phyloP scores from a whole-genome alignment of 2,329 filamentous ascomycete species.

The Bipolaris oryzae region DNA sequence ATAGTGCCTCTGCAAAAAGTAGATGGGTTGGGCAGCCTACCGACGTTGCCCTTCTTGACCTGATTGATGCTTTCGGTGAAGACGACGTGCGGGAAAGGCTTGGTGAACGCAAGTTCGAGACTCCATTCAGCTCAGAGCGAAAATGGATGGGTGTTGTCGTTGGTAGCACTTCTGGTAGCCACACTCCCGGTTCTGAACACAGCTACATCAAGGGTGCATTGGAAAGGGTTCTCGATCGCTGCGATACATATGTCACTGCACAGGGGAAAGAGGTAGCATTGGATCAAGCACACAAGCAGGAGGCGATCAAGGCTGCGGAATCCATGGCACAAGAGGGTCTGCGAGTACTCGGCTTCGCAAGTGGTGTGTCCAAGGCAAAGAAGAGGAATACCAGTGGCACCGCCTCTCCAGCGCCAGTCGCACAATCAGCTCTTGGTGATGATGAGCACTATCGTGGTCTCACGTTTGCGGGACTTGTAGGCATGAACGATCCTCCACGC shows the following conservation, averaged over 20 bases:
- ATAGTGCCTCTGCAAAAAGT: conserved; percentile 71
- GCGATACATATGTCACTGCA: conserved; percentile 85
- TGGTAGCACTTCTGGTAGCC: conserved; percentile 55
- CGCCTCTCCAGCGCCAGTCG: conserved; percentile 34
- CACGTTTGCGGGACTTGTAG: conserved; percentile 88
- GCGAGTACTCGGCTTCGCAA: conserved; percentile 90
- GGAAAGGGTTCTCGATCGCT: conserved; percentile 82
- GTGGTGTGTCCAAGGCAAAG: conserved; percentile 64
- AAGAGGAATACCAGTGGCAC: conserved; percentile 40
- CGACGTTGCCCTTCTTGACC: conserved; percentile 93
- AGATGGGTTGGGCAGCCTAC: conserved; percentile 97
- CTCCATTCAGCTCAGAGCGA: conserved; percentile 93
- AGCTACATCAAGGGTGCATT: conserved; percentile 96
- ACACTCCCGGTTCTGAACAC: conserved; percentile 69
- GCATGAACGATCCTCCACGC: conserved; percentile 95
- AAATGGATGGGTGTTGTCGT: conserved; percentile 99
- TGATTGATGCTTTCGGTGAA: conserved; percentile 88
- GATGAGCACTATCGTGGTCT: conserved; percentile 83
- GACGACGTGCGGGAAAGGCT: conserved; percentile 88
- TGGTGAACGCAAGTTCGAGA: conserved; percentile 81
- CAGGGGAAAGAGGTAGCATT: conserved; percentile 87
- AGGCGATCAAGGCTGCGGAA: conserved; percentile 80
- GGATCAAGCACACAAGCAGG: conserved; percentile 74
- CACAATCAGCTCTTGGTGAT: conserved; percentile 49
- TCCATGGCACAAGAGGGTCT: conserved; percentile 88